These are phyloP conservation scores for Penicillium sp. DNA, from an alignment of 2,329 filamentous ascomycete species.

Conservation along the genomic window DNA sequence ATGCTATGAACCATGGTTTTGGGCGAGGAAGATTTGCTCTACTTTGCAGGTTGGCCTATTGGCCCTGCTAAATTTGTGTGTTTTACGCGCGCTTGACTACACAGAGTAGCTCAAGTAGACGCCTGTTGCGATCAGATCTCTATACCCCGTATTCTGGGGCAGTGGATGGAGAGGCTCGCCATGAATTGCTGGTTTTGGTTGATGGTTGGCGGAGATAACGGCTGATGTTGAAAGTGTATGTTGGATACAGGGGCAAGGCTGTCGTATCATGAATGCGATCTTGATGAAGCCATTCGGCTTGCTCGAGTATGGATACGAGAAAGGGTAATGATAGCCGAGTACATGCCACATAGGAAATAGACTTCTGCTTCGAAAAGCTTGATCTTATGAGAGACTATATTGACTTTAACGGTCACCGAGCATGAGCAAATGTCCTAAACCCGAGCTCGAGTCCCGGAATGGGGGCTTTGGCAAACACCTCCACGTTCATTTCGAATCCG, in stretches of 20 bases:
- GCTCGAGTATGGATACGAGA: neutral
- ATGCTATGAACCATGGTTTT: conserved; percentile 1
- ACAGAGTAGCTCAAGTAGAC: neutral
- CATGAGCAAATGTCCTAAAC: neutral
- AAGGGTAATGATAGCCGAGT: neutral
- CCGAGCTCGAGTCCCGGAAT: neutral
- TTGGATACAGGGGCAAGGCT: neutral
- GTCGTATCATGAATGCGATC: neutral
- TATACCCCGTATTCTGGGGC: neutral
- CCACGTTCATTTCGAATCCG: neutral
- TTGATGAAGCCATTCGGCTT: neutral
- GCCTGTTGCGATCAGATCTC: neutral
- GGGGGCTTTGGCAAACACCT: neutral
- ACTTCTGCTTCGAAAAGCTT: neutral
- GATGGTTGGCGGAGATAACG: neutral
- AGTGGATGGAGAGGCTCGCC: neutral
- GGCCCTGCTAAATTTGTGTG: neutral
- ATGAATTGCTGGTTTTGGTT: neutral
- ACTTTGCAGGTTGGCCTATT: neutral
- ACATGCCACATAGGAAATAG: neutral
- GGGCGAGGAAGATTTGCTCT: neutral
- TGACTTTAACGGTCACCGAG: neutral
- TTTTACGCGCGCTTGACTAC: neutral
- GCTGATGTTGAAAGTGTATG: neutral
- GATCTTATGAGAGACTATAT: neutral